Evolutionary conservation across 805 yeast genomes (phyloP), one percentile per base, ranked within the genome.

Genomic region (Yamadazyma paraphyllophila): DNA sequence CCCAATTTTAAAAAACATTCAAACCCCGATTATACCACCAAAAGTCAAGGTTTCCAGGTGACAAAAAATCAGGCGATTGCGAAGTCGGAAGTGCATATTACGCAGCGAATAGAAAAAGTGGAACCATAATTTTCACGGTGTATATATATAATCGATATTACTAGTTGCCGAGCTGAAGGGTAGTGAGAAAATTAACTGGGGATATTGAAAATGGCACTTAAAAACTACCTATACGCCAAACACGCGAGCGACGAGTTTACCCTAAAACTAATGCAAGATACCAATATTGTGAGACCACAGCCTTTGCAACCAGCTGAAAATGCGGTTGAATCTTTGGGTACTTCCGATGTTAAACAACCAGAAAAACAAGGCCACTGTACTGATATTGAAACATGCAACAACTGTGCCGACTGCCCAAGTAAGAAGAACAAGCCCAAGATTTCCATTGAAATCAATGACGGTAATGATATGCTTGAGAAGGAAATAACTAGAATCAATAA

Each of bases 201-300:
- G 17, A n/a, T n/a, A n/a, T n/a, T n/a, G n/a, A 29, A 26, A 29
- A 69, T 69, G 74, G 74, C 73, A n/a, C 61, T 69, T 40, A 63
- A 73, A 57, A 65, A 69, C 49, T 69, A 69, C 49, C 48, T 69
- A 39, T 69, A 69, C 48, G 72, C 74, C 7, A 69, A 69, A 43
- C 73, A 69, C 49, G 57, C 48, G 36, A 48, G 50, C 49, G 59
- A 54, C 43, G 45, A 54, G n/a, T 42, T 49, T 39, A 44, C 49
- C 11, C 4, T 46, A 10, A 26, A 32, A 26, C 35, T 47, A 31
- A 44, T 45, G 43, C 40, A 43, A 27, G 43, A 48, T 25, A 36
- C 44, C 25, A 33, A 47, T 27, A 36, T 36, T 39, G 29, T 36
- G 4, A 34, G 12, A 29, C 45, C 45, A 2, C 36, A 25, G 15